A percentile compares a stretch with the other conserved stretches of the same genome.
These are phyloP conservation scores for Syncephalis fuscata DNA, from an alignment of 371 early-diverging fungal genomes.

Conservation along the genomic window DNA sequence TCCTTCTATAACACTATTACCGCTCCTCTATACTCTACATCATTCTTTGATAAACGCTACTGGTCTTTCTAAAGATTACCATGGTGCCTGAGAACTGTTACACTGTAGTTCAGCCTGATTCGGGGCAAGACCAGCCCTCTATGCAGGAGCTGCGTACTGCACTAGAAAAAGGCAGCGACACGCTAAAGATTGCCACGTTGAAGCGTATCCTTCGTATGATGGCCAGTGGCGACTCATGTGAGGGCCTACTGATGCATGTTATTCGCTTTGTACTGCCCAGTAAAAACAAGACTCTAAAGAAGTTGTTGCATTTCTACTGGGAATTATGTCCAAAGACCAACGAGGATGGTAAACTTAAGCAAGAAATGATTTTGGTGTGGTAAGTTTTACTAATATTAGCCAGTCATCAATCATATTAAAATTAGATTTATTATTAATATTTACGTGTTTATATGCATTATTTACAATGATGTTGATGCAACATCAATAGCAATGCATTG, in stretches of 20 bases:
- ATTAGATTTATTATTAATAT: neutral
- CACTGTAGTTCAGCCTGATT: neutral
- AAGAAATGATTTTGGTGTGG: conserved; percentile 94
- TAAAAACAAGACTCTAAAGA: conserved; percentile 40
- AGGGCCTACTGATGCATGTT: conserved; percentile 85
- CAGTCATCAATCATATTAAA: neutral
- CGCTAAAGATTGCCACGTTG: conserved; percentile 82
- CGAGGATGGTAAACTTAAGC: conserved; percentile 83
- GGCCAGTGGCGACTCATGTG: conserved; percentile 84
- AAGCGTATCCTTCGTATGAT: conserved; percentile 75
- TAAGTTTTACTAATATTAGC: too few relatives aligned
- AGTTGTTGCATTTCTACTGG: conserved; percentile 89
- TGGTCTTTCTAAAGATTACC: too few relatives aligned
- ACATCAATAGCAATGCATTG: conserved; percentile 65
- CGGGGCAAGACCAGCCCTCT: conserved; percentile 19
- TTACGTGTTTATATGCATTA: too few relatives aligned
- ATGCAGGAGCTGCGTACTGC: conserved; percentile 52
- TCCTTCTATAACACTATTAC: too few relatives aligned
- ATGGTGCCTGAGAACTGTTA: neutral
- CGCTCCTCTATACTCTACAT: too few relatives aligned
- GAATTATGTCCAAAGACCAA: conserved; percentile 90
- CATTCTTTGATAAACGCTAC: too few relatives aligned
- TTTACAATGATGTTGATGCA: too few relatives aligned
- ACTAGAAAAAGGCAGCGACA: conserved; percentile 85
- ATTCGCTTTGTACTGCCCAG: conserved; percentile 26